phyloP scores from a whole-genome alignment of 768 basidiomycete genomes.

The Auricularia sp. region DNA sequence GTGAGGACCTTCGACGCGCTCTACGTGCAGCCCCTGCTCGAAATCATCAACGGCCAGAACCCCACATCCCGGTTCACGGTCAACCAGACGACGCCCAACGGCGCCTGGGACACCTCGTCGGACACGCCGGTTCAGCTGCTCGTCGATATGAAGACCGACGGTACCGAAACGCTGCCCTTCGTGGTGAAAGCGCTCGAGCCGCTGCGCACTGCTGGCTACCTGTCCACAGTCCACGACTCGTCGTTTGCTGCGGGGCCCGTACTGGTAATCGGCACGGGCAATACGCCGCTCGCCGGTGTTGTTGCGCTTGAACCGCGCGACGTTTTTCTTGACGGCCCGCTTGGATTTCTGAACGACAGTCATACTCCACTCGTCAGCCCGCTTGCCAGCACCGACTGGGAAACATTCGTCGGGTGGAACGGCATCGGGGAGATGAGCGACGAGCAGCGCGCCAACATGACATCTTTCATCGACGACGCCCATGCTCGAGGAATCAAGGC shows the following conservation, averaged over 20 bases:
- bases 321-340: constrained; percentile 43
- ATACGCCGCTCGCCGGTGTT: constrained; percentile 38
- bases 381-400: constrained; percentile 42
- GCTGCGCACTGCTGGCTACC: constrained; percentile 39
- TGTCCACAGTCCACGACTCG: constrained; percentile 34
- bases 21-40: constrained; percentile 36
- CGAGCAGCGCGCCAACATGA: constrained; percentile 28
- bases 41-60: constrained; percentile 32
- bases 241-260: constrained; percentile 26
- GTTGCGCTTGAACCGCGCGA: constrained; percentile 36
- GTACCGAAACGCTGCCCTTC: constrained; percentile 34
- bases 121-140: constrained; percentile 35
- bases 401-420: constrained; percentile 34
- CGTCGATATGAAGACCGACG: constrained; percentile 44
- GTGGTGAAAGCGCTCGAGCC: constrained; percentile 36
- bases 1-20: constrained; percentile 37
- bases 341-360: constrained; percentile 28
- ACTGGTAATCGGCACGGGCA: constrained; percentile 41
- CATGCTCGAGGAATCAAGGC: constrained; percentile 35
- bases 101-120: constrained; percentile 39
- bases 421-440: constrained; percentile 34
- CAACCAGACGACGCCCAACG: constrained; percentile 32
- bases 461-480: constrained; percentile 31
- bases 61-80: constrained; percentile 31
- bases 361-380: constrained; percentile 36